Evolutionary conservation across 2,329 filamentous ascomycete species (phyloP).

Genomic region (Penicillium digitatum): DNA sequence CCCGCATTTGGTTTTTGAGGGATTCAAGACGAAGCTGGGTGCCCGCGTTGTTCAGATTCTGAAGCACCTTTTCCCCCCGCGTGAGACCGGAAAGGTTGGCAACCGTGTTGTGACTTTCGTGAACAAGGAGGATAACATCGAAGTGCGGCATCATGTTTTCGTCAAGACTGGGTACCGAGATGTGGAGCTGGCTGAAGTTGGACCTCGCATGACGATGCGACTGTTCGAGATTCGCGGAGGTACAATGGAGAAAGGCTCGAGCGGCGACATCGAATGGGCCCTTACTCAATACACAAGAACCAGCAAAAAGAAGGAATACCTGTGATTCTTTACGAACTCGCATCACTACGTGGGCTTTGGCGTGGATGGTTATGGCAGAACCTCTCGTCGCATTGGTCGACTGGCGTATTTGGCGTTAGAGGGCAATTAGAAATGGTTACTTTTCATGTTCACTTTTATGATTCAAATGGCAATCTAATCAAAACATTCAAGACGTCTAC

Average conservation of each 20-base stretch:
- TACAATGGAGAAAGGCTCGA: constrained; percentile 81
- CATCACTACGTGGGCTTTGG: constrained; percentile 16
- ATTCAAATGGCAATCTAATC: neutral
- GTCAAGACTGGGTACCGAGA: constrained; percentile 87
- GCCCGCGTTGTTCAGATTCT: constrained; percentile 81
- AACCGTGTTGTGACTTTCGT: constrained; percentile 89
- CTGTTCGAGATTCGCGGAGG: constrained; percentile 89
- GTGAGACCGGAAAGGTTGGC: constrained; percentile 79
- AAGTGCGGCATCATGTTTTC: constrained; percentile 90
- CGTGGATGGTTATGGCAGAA: constrained; percentile 17
- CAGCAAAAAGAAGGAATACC: constrained; percentile 89
- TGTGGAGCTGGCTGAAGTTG: constrained; percentile 83
- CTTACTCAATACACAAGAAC: constrained; percentile 94
- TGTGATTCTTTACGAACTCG: constrained; percentile 48
- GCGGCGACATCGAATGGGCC: constrained; percentile 95
- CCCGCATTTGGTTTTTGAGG: constrained; percentile 92
- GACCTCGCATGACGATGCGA: constrained; percentile 95
- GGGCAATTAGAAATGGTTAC: constrained; percentile 20
- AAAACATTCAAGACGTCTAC: neutral
- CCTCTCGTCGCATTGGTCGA: constrained; percentile 14
- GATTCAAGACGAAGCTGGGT: constrained; percentile 77
- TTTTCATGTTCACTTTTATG: constrained; percentile 17
- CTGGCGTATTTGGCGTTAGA: constrained; percentile 34
- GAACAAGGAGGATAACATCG: constrained; percentile 82
- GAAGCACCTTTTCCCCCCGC: constrained; percentile 89